A percentile compares a stretch with the other conserved stretches of the same genome.
Evolutionary conservation across 2,329 filamentous ascomycete genomes (phyloP).

Genomic region (Colletotrichum echinochloae): DNA sequence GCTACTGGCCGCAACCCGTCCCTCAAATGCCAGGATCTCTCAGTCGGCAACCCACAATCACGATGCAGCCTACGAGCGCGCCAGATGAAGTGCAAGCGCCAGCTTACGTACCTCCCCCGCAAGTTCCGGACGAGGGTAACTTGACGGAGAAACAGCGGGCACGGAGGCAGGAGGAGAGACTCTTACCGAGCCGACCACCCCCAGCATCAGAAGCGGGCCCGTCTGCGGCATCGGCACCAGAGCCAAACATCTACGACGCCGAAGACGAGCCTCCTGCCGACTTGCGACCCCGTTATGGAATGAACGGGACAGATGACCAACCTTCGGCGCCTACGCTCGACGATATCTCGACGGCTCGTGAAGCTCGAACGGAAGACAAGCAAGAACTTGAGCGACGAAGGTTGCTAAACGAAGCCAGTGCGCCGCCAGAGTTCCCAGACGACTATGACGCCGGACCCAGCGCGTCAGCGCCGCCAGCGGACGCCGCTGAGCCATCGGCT

Average conservation of each 20-base stretch:
- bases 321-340: constrained; percentile 61
- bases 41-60: constrained; percentile 33
- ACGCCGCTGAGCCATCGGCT: constrained; percentile 62
- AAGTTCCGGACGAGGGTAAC: constrained; percentile 68
- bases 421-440: constrained; percentile 69
- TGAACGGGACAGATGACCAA: constrained; percentile 46
- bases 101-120: constrained; percentile 70
- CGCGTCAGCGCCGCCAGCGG: constrained; percentile 46
- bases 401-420: constrained; percentile 73
- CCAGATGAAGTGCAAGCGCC: constrained; percentile 53
- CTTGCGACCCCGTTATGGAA: constrained; percentile 39
- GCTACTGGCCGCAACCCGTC: constrained; percentile 34
- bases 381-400: constrained; percentile 78
- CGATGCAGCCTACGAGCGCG: constrained; percentile 32
- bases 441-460: constrained; percentile 58
- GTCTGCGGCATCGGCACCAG: constrained; percentile 46
- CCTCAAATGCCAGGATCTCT: constrained; percentile 23
- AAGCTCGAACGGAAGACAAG: constrained; percentile 75
- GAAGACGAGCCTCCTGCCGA: constrained; percentile 52
- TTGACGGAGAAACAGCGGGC: constrained; percentile 87
- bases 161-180: constrained; percentile 78
- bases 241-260: constrained; percentile 61
- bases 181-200: constrained; percentile 84
- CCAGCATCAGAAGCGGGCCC: constrained; percentile 52
- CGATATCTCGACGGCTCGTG: constrained; percentile 51